phyloP scores from a whole-genome alignment of 2,329 filamentous ascomycete species.

The Zymoseptoria brevis region DNA sequence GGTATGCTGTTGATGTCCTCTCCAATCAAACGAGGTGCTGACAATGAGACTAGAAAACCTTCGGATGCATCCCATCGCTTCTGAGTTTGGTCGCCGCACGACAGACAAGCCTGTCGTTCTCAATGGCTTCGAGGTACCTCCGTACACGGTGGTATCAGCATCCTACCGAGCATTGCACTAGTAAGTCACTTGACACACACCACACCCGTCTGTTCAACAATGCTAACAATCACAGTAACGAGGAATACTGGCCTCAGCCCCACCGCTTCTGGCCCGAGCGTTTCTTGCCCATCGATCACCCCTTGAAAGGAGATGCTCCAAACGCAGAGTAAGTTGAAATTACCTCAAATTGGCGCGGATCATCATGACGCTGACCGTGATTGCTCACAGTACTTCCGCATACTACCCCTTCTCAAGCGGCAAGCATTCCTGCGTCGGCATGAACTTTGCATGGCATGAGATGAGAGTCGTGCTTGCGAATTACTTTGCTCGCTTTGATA shows the following conservation, averaged over 20 bases:
- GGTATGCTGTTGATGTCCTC: not conserved
- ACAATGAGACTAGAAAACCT: constrained; percentile 1
- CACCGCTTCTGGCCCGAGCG: constrained; percentile 7
- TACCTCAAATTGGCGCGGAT: no score
- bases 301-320: constrained; percentile 4
- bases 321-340: not conserved
- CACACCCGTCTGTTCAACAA: not conserved
- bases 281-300: constrained; percentile 3
- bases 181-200: not conserved
- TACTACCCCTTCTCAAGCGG: constrained; percentile 9
- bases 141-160: constrained; percentile 8
- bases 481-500: constrained; percentile 1
- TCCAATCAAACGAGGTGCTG: not conserved
- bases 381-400: not conserved
- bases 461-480: constrained; percentile 6
- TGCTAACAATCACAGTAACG: not conserved
- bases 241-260: constrained; percentile 7
- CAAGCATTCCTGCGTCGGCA: constrained; percentile 4
- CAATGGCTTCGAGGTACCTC: constrained; percentile 1
- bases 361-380: not conserved
- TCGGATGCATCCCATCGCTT: constrained; percentile 8
- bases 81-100: constrained; percentile 3
- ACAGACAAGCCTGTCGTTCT: not conserved
- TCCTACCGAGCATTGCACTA: constrained; percentile 5
- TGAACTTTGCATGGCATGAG: constrained; percentile 6